Evolutionary conservation across 2,329 filamentous ascomycete genomes (phyloP), one percentile per base, ranked within the genome.

Genomic region (Colletotrichum somersetense): DNA sequence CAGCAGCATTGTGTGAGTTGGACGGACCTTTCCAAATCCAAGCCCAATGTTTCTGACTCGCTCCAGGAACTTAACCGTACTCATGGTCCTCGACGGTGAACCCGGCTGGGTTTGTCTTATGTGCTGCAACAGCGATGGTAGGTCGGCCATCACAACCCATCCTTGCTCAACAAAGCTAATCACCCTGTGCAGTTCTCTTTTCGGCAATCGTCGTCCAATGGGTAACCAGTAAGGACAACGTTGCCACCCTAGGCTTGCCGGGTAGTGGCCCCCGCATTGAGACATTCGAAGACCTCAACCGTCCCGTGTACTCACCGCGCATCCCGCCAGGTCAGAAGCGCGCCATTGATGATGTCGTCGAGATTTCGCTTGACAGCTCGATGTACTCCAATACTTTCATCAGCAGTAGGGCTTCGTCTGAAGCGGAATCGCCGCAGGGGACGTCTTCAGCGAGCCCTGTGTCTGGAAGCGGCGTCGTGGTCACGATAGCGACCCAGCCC

Each of bases 101-200:
- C 89, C 87, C 2, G 89, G 87, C 3, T 92, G 89, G 89, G 85
- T 92, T 3, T 92, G 89, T 74, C 83, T 92, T 5, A 89, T 91
- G 82, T 89, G 88, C 76, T 92, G 90, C 77, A 91, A 91, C 76
- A 84, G 85, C 73, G 90, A 92, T 77, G 86, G 89, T 89, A 79
- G 76, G 84, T 80, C 35, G 40, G 71, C 23, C 38, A 18, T 53
- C 38, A 53, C 30, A 62, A 58, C 57, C 23, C 33, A 20, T 33
- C 46, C 44, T 35, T 35, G 35, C 30, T 12, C n/a, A 1, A 8
- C 62, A 48, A 58, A 48, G 20, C 30, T 68, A 64, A 67, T 33
- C 35, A 26, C 12, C 42, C 50, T 52, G 46, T 26, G 5, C n/a
- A 89, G 88, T 91, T 20, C 83, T 91, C 40, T 90, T 91, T 78